Percentiles rank a stretch among this genome's conserved stretches.
phyloP scores from a whole-genome alignment of 441 rosid genomes.

The Brassica balearica region DNA sequence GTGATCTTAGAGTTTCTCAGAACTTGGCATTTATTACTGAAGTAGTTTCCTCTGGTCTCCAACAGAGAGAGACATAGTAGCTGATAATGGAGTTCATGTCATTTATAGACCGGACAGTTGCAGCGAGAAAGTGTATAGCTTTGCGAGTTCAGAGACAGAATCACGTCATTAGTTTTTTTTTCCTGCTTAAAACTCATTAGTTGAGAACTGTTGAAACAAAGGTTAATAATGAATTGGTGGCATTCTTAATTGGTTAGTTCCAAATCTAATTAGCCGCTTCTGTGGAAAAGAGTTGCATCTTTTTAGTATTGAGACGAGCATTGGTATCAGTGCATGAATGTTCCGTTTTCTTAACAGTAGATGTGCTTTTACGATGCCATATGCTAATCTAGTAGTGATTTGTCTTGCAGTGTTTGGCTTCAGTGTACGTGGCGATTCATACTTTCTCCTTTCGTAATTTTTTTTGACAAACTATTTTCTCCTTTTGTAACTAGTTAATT shows the following conservation, averaged over 20 bases:
- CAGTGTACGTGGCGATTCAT: slow-evolving; percentile 6
- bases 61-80: neutral
- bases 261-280: slow-evolving; percentile 1
- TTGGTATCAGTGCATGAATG: slow-evolving; percentile 12
- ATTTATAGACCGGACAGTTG: neutral
- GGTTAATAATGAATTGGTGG: neutral
- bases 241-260: slow-evolving; percentile 1
- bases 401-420: slow-evolving; percentile 35
- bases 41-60: neutral
- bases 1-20: neutral
- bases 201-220: neutral
- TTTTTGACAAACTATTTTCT: too few relatives aligned
- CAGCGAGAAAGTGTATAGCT: slow-evolving; percentile 12
- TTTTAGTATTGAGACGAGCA: neutral
- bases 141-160: neutral
- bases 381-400: slow-evolving; percentile 7
- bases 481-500: neutral
- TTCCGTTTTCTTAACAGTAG: neutral
- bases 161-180: neutral
- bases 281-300: neutral
- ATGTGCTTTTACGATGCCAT: neutral
- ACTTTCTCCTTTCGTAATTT: neutral
- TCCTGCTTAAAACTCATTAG: neutral
- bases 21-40: neutral
- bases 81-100: neutral